Evolutionary conservation across 192 early-diverging fungal species (phyloP).

Genomic region (Coemansia sp.): DNA sequence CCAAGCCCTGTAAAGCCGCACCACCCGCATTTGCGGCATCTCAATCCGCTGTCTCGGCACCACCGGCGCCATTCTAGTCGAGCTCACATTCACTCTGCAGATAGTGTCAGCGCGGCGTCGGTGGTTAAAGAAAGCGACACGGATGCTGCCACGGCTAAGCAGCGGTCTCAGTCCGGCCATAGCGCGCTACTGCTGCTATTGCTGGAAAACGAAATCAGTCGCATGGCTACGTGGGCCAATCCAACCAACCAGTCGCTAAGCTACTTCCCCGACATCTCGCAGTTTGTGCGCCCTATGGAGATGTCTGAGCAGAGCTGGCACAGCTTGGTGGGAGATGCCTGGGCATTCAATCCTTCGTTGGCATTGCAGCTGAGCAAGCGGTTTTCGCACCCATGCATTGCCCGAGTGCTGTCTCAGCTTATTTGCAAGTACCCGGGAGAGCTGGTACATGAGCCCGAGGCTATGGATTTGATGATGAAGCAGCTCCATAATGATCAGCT

Average conservation of each 20-base stretch:
- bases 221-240: conserved; percentile 80
- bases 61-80: conserved; percentile 5
- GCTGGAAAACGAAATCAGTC: conserved; percentile 83
- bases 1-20: conserved; percentile 4
- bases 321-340: conserved; percentile 71
- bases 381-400: conserved; percentile 70
- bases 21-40: conserved; percentile 23
- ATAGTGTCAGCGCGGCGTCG: conserved; percentile 1
- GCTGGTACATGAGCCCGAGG: conserved; percentile 71
- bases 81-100: neutral
- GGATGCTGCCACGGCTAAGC: conserved; percentile 32
- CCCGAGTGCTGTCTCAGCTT: conserved; percentile 62
- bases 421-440: conserved; percentile 62
- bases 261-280: conserved; percentile 35
- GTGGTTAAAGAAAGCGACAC: conserved; percentile 8
- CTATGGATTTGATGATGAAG: conserved; percentile 69
- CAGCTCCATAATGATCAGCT: conserved; percentile 37
- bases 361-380: conserved; percentile 75
- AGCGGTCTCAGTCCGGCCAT: conserved; percentile 29
- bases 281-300: conserved; percentile 33
- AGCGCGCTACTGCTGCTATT: conserved; percentile 75
- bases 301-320: conserved; percentile 71
- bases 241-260: conserved; percentile 58
- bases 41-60: conserved; percentile 24
- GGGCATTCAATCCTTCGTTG: conserved; percentile 78